Base-by-base conservation (phyloP, 1,139 yeast genomes). In the Eremothecium gossypii region DNA sequence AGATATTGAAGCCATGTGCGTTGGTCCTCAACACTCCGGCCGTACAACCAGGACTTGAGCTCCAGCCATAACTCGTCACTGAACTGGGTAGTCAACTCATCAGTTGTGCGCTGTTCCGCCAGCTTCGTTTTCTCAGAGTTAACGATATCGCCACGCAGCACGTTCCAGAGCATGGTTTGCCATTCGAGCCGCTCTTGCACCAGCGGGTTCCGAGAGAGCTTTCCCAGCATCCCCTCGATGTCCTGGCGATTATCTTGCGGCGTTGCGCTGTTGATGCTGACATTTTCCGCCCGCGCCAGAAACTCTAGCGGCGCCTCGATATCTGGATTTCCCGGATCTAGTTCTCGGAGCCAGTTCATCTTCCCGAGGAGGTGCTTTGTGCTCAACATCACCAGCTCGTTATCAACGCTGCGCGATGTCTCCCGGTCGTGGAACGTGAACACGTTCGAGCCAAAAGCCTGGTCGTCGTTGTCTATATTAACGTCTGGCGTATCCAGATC, bases 141-240 rank as follows among this genome's bases (percentile, higher is more conserved):
- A 14, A 91, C 87, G 39, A 91, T 95, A 59, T 91, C 98, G 49
- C 98, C 97, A 2, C 94, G 89, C 32, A 91, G 71, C 2, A 91
- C 98, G 4, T 91, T 76, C 3, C 85, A 75, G 38, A 91, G 69
- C 96, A 91, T 86, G 0, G 93, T 77, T 61, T 91, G 97, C 98
- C 98, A 91, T 64, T 89, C 96, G 26, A 89, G 69, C 39, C 98
- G 69, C 59, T 87, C 97, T 27, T 79, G 61, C 14, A 85, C 78
- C 17, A 74, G 73, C 1, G 84, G 83, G 51, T 81, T 84, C 42
- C 51, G 51, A 8, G 60, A 51, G 13, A 59, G 39, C 34, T 49
- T 45, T 27, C 49, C 42, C 27, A 55, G 38, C 27, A 31, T 41
- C 30, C 29, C 74, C 71, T 30, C 48, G 27, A 38, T 44, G 35